Percentiles rank a stretch among this genome's conserved stretches.
These are phyloP conservation scores for Aspergillus uvarum DNA, from an alignment of 2,329 filamentous ascomycete species.

Conservation along the genomic window DNA sequence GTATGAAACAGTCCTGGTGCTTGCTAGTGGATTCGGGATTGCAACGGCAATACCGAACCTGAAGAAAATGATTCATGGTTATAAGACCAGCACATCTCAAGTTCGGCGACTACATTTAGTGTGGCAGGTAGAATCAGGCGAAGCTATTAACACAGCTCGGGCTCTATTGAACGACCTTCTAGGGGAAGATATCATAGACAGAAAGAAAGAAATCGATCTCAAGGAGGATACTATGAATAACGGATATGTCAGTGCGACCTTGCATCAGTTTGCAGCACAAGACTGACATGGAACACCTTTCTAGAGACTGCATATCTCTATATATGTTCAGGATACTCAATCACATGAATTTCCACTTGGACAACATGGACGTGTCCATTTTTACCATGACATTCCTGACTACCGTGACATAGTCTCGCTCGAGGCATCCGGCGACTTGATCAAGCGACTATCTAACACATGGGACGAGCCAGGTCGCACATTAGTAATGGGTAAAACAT, in stretches of 20 bases:
- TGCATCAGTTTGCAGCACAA: too few relatives aligned
- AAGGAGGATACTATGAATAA: conserved; percentile 15
- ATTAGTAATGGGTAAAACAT: conserved; percentile 24
- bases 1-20: conserved; percentile 35
- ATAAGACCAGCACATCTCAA: conserved; percentile 29
- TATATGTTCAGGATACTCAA: conserved; percentile 23
- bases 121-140: conserved; percentile 27
- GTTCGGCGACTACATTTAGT: conserved; percentile 35
- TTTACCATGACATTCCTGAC: conserved; percentile 23
- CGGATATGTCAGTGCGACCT: conserved; percentile 25
- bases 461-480: conserved; percentile 20
- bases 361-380: conserved; percentile 22
- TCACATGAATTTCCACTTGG: conserved; percentile 18
- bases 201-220: neutral
- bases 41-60: conserved; percentile 34
- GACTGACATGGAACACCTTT: conserved; percentile 13
- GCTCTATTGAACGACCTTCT: conserved; percentile 22
- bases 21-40: conserved; percentile 36
- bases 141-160: conserved; percentile 9
- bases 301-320: conserved; percentile 28
- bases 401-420: conserved; percentile 22
- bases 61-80: conserved; percentile 36
- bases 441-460: conserved; percentile 22
- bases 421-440: conserved; percentile 23
- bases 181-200: conserved; percentile 18